Evolutionary conservation across 2,329 filamentous ascomycete species (phyloP), one percentile per base, ranked within the genome.

Genomic region (Blastomyces parvus): DNA sequence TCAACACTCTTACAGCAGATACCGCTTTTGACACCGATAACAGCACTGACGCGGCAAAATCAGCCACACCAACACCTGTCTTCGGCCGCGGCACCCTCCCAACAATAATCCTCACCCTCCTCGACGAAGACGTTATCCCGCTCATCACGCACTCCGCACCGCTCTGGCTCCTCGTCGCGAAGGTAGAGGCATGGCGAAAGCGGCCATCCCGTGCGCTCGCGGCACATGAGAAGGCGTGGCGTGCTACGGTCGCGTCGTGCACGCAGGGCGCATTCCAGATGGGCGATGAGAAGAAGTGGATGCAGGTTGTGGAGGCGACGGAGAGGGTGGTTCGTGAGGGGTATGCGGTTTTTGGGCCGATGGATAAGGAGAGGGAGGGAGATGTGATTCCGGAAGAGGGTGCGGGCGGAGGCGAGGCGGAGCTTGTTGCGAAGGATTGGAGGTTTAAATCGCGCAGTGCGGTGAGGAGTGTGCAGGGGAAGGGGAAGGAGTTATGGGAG

Each of bases 181-280:
- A 86, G 5, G 79, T 95, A 19, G 85, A 90, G 4, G 80, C 87
- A 17, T 97, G 91, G 86, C 83, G 86, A 8, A 77, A 84, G 2
- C 88, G 89, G 61, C 89, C 88, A 1, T 77, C 79, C 0, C 86
- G 86, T 1, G 90, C 92, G 4, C 81, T 97, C 1, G 88, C 91
- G 6, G 90, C 90, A 1, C 85, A 92, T 38, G 94, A 97, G 77
- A 92, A 93, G 72, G 90, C 88, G 0, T 99, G 93, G 92, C 84
- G 94, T 1, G 86, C 88, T 0, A 81, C 60, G 77, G 84, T 68
- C 80, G 84, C 36, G 71, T 79, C 64, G 64, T 78, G 68, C 72
- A 79, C 64, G 68, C 79, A 67, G 70, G 82, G 72, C 33, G 74
- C 74, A 30, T 77, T 74, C 71, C 76, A 73, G 72, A 77, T 71